Evolutionary conservation across 2,329 filamentous ascomycete genomes (phyloP), one percentile per base, ranked within the genome.

Genomic region (Cadophora sp.): DNA sequence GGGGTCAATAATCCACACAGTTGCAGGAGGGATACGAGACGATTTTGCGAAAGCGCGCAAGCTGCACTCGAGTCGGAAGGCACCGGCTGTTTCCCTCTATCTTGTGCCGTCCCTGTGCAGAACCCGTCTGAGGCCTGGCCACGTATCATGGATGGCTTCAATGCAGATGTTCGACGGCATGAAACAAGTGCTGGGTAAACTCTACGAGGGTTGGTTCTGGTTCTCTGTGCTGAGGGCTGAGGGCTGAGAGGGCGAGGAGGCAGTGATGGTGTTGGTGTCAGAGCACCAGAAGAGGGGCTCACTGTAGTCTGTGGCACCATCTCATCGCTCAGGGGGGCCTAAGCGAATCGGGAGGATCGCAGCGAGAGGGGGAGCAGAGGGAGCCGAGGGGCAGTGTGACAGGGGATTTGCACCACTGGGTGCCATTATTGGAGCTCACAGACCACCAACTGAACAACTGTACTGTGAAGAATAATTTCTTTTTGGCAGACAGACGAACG

Each of bases 61-160:
- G 22, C 27, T 61, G 34, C n/a, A 43, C 14, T 26, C 37, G 43
- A 61, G 55, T 62, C 59, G 65, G 63, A 64, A 59, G 11, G 50
- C 64, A 63, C 61, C 64, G 64, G 68, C 60, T 55, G 55, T 66
- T 65, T 67, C 59, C 61, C 55, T 34, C n/a, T 67, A 27, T 56
- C 53, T 56, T 68, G 63, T 64, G 56, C 66, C 68, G 63, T 70
- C 65, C 69, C 65, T 65, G 68, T 71, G 68, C 69, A 68, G 67
- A 56, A n/a, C 19, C 40, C 43, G 69, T 70, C 69, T 51, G 69
- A 69, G 69, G 61, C 59, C 66, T 12, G 34, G 55, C 43, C 58
- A 29, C 22, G 59, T 46, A 61, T 71, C 69, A 69, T 71, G 69
- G 69, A 68, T 68, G 66, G 53, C 29, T 43, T 68, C 50, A 64